phyloP scores from a whole-genome alignment of 257 asterid species.

The Rubia yunnanensis region DNA sequence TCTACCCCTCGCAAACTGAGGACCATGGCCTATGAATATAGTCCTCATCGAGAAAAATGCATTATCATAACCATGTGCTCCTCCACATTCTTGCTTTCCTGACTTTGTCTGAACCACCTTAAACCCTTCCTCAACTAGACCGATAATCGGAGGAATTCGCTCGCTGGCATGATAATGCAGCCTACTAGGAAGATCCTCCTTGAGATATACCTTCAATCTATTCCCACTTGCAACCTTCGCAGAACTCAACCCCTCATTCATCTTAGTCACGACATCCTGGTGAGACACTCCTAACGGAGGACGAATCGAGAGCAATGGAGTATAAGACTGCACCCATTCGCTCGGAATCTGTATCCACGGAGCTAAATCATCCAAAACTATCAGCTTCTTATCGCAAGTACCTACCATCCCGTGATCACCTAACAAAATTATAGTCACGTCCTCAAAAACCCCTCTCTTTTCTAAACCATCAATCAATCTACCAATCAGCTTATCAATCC shows the following conservation, averaged over 20 bases:
- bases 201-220: constrained; percentile 50
- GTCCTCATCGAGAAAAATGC: constrained; percentile 68
- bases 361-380: constrained; percentile 47
- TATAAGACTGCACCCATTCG: constrained; percentile 55
- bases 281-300: constrained; percentile 31
- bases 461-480: constrained; percentile 53
- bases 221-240: constrained; percentile 48
- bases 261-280: constrained; percentile 42
- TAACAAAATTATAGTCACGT: constrained; percentile 43
- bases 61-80: constrained; percentile 75
- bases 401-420: constrained; percentile 88
- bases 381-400: constrained; percentile 57
- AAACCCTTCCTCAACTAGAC: constrained; percentile 52
- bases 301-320: constrained; percentile 49
- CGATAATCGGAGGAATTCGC: constrained; percentile 58
- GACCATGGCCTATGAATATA: constrained; percentile 65
- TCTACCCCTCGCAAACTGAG: constrained; percentile 45
- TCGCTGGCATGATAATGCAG: constrained; percentile 48
- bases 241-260: constrained; percentile 58
- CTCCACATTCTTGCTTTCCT: constrained; percentile 54
- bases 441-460: constrained; percentile 51
- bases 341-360: constrained; percentile 41
- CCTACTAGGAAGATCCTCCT: constrained; percentile 58
- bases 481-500: constrained; percentile 43
- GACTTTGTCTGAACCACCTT: constrained; percentile 46